Percentiles rank a stretch among this genome's conserved stretches.
These are phyloP conservation scores for Cytospora schulzeri DNA, from an alignment of 2,329 filamentous ascomycete species.

Conservation along the genomic window DNA sequence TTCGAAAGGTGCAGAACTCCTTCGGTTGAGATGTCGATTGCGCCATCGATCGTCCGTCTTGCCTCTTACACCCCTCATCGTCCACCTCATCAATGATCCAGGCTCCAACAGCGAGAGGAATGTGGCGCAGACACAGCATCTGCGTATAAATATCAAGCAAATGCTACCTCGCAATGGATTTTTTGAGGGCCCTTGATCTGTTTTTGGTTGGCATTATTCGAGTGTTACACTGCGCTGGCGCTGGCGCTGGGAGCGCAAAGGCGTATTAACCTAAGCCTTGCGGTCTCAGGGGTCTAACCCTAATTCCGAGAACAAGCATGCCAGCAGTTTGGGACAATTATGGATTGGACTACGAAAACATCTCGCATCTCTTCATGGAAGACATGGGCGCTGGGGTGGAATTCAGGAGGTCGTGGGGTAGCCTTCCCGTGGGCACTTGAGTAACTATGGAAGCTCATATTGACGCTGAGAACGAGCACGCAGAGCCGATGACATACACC, in stretches of 20 bases:
- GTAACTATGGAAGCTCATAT: neutral
- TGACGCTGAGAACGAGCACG: neutral
- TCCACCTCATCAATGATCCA: neutral
- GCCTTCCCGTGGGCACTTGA: neutral
- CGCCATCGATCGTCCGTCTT: conserved; percentile 14
- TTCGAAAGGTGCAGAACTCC: neutral
- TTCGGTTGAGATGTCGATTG: neutral
- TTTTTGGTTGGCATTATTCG: neutral
- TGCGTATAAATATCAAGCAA: neutral
- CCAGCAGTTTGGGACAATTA: neutral
- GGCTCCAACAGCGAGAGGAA: neutral
- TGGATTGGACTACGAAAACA: neutral
- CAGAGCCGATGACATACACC: neutral
- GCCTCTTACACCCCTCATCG: conserved; percentile 19
- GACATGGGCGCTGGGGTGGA: neutral
- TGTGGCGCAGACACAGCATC: neutral
- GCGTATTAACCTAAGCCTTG: neutral
- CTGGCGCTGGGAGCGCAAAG: neutral
- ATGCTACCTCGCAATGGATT: neutral
- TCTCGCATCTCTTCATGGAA: neutral
- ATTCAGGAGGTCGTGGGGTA: neutral
- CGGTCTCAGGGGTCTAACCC: neutral
- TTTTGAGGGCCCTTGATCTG: neutral
- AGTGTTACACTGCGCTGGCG: neutral
- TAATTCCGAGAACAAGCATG: neutral